A percentile compares a stretch with the other conserved stretches of the same genome.
phyloP scores from a whole-genome alignment of 2,329 filamentous ascomycete genomes.

The Xylaria sp. region DNA sequence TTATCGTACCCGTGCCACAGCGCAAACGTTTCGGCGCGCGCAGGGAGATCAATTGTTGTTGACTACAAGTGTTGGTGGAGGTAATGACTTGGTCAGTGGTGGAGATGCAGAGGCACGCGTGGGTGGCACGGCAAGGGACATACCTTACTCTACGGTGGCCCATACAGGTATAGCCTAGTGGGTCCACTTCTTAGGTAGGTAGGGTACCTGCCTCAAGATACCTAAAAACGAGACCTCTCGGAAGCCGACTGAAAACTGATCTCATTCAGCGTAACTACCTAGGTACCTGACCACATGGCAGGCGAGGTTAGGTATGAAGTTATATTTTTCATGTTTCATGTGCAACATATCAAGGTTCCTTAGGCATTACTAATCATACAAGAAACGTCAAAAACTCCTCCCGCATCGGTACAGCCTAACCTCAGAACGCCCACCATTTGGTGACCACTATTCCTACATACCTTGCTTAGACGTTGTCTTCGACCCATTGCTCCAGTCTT shows the following conservation, averaged over 20 bases:
- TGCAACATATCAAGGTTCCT: background rate
- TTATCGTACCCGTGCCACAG: background rate
- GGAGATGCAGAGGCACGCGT: constrained; percentile 19
- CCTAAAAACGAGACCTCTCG: no score
- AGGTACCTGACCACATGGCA: background rate
- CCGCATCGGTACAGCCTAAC: no score
- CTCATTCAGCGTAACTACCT: no score
- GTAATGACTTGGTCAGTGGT: constrained; percentile 7
- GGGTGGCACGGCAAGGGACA: no score
- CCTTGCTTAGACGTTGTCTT: constrained; percentile 53
- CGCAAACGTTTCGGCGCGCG: background rate
- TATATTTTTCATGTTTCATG: no score
- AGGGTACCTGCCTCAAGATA: background rate
- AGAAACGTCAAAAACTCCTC: background rate
- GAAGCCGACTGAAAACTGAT: no score
- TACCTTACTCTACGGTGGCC: no score
- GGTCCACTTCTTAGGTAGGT: background rate
- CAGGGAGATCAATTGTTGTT: background rate
- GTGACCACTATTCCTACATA: background rate
- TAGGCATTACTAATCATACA: background rate
- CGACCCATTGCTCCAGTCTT: constrained; percentile 67
- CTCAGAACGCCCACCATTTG: constrained; percentile 12
- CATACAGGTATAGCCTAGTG: no score
- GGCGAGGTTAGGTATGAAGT: no score
- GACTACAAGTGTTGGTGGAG: background rate